Conservation (phyloP, 768 basidiomycete genomes). For the Macrocybe gigantea region DNA sequence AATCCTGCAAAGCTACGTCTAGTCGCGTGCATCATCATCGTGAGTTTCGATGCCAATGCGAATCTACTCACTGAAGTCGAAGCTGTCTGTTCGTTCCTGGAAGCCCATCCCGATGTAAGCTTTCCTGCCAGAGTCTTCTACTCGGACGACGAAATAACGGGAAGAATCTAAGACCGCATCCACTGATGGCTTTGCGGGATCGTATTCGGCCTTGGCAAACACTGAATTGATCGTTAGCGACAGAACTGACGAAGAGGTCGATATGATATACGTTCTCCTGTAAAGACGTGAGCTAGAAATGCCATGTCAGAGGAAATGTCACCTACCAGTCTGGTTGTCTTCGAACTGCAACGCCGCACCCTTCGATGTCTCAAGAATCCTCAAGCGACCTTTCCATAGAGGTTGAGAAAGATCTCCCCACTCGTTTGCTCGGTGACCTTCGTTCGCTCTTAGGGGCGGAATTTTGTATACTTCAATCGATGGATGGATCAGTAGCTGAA, state of each 20-base stretch:
- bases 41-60: conserved; percentile 6
- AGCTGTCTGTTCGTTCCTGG: conserved; percentile 80
- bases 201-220: conserved; percentile 85
- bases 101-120: conserved; percentile 96
- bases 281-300: conserved; percentile 2
- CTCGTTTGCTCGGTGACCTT: conserved; percentile 87
- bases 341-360: conserved; percentile 74
- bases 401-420: conserved; percentile 85
- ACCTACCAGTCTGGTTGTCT: conserved; percentile 69
- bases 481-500: conserved; percentile 7
- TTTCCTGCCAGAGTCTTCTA: conserved; percentile 82
- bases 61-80: conserved; percentile 76
- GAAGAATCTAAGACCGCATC: conserved; percentile 96
- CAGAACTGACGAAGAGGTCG: conserved; percentile 6
- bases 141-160: conserved; percentile 88
- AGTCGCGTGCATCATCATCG: neutral
- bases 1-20: conserved; percentile 87
- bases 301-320: neutral
- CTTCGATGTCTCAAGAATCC: conserved; percentile 73
- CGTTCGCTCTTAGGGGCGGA: conserved; percentile 78
- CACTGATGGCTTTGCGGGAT: conserved; percentile 73
- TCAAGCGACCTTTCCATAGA: conserved; percentile 88
- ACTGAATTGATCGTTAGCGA: conserved; percentile 37
- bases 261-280: conserved; percentile 55
- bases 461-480: conserved; percentile 75